Evolutionary conservation across 805 yeast genomes (phyloP), one percentile per base, ranked within the genome.

Genomic region (Cyberlindnera amylophila): DNA sequence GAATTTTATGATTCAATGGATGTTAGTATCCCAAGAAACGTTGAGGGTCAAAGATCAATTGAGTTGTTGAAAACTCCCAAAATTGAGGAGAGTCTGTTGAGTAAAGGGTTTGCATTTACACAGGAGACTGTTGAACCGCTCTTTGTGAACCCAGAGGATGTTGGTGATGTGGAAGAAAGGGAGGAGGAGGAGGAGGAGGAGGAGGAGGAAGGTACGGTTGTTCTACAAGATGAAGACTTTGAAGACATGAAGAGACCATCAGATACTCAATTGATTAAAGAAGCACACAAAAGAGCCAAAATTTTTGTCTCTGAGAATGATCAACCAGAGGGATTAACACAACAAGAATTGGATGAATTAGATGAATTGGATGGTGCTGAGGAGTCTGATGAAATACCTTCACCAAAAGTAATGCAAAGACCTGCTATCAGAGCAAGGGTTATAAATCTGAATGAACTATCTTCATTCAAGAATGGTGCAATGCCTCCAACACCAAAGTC

Each of bases 1-100:
- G 58, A 60, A 1, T 70, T 74, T 43, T 86, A 75, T 54, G 70
- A 74, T 16, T 39, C 41, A 18, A 57, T 65, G 48, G 66, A 65
- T 43, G 42, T 63, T 23, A 54, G 54, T 30, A 44, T 68, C 10
- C 67, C 67, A 36, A 61, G 50, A 39, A 54, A 49, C 41, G 19
- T 41, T 33, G 34, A 36, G 12, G 21, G 37, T 14, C 40, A 43
- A 47, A 44, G 23, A 41, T 42, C 13, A 39, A 34, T 38, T 16
- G 44, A 34, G 34, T 28, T 30, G 32, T 18, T 29, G 39, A 34
- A 7, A 15, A 21, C 4, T 16, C n/a, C 27, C 17, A 38, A 14
- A 18, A 42, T 29, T 23, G 41, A 49, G 18, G 38, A n/a, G n/a
- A n/a, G n/a, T n/a, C n/a, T 21, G 24, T 21, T 21, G 24, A 21